These are phyloP conservation scores for Saturnispora silvae DNA, from an alignment of 805 yeast species.

Conservation along the genomic window DNA sequence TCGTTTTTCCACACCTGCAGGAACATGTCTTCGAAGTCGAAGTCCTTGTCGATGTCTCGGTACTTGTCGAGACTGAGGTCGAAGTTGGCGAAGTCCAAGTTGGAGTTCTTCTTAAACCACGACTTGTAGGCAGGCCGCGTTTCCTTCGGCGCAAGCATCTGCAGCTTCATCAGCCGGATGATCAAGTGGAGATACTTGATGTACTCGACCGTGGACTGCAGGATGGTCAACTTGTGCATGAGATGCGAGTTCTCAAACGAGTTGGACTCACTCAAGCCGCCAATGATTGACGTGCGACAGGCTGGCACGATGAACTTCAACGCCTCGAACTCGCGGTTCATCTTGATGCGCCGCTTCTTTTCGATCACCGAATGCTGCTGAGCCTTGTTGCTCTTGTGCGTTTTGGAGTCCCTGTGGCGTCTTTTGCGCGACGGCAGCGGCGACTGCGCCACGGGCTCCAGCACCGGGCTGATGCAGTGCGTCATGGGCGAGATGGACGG, in stretches of 20 bases:
- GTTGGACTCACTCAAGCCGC: slow-evolving; percentile 18
- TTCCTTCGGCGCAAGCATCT: slow-evolving; percentile 25
- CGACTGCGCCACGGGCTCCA: no score
- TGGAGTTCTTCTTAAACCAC: slow-evolving; percentile 28
- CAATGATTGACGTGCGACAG: slow-evolving; percentile 41
- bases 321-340: slow-evolving; percentile 77
- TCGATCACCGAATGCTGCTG: slow-evolving; percentile 72
- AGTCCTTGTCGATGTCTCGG: slow-evolving; percentile 49
- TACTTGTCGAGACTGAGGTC: slow-evolving; percentile 49
- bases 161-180: slow-evolving; percentile 39
- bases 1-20: slow-evolving; percentile 22
- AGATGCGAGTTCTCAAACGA: slow-evolving; percentile 24
- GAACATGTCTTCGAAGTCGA: slow-evolving; percentile 34
- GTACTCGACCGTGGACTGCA: slow-evolving; percentile 77
- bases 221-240: slow-evolving; percentile 71
- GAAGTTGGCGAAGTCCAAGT: slow-evolving; percentile 38
- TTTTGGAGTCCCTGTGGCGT: no score
- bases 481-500: slow-evolving; percentile 28
- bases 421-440: no score
- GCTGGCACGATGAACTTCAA: slow-evolving; percentile 71
- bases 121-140: slow-evolving; percentile 18
- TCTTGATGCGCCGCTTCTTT: slow-evolving; percentile 64
- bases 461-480: slow-evolving; percentile 4
- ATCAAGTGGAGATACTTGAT: slow-evolving; percentile 58
- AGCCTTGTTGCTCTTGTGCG: slow-evolving; percentile 32